These are phyloP conservation scores for Phytophthora agathidicida DNA, from an alignment of 352 stramenopile species.

Conservation along the genomic window DNA sequence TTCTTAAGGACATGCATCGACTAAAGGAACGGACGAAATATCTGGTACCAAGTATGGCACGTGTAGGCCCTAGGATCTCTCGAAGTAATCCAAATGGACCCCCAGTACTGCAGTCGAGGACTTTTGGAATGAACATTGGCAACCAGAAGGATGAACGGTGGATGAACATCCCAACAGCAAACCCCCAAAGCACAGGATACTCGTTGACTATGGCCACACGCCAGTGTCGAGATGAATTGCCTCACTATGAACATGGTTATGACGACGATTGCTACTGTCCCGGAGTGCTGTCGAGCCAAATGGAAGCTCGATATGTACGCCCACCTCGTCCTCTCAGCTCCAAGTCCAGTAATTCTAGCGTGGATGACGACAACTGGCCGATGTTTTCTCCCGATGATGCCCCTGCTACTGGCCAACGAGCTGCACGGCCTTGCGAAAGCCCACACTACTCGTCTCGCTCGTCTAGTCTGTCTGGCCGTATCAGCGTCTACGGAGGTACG, in stretches of 20 bases:
- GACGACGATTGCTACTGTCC: conserved; percentile 42
- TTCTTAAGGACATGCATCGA: conserved; percentile 71
- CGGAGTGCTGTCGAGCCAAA: conserved; percentile 19
- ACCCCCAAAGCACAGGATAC: conserved; percentile 23
- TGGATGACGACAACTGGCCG: conserved; percentile 35
- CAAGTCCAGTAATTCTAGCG: conserved; percentile 39
- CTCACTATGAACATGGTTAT: conserved; percentile 41
- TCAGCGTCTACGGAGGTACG: conserved; percentile 63
- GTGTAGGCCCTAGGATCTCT: conserved; percentile 21
- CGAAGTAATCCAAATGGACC: conserved; percentile 24
- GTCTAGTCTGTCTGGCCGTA: conserved; percentile 56
- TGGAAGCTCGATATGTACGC: conserved; percentile 13
- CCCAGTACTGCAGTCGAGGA: background rate
- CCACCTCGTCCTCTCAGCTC: conserved; percentile 14
- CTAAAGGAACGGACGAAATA: conserved; percentile 77
- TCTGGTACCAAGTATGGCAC: conserved; percentile 53
- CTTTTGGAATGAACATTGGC: conserved; percentile 15
- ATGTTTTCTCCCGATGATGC: conserved; percentile 25
- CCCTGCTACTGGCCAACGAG: conserved; percentile 16
- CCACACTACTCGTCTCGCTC: conserved; percentile 74
- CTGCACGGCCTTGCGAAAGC: conserved; percentile 47
- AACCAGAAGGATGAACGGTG: conserved; percentile 18
- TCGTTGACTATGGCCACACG: conserved; percentile 40
- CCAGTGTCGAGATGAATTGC: conserved; percentile 31
- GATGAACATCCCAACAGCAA: conserved; percentile 8